Base-by-base conservation (phyloP, 176 grass and related monocot genomes). In the Alloteropsis semialata region DNA sequence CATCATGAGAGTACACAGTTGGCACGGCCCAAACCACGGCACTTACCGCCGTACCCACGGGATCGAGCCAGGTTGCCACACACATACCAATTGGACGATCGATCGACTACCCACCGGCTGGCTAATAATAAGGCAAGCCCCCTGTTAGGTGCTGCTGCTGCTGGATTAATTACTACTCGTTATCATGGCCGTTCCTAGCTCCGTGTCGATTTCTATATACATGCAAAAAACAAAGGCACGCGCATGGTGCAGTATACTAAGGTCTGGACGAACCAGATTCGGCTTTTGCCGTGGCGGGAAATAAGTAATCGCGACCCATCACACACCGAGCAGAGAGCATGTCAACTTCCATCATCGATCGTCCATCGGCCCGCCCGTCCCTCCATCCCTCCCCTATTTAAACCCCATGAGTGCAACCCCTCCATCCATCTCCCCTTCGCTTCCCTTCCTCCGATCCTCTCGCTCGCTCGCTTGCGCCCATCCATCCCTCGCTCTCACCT, bases 331-430 rank as follows among this genome's bases (percentile, higher is more conserved):
- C n/a, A 74, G 49, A 34, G 50, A 15, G 6, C 5, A 56, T 75
- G 65, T 57, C 78, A 42, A 41, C 63, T 81, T 58, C 34, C 3
- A 36, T 5, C 3, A 36, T 5, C 34, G 34, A 36, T 36, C 49
- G 30, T 55, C 64, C 51, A 8, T 2, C 51, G 3, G 18, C 21
- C 5, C 18, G 5, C 17, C 17, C 43, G n/a, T n/a, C 43, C 10
- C 10, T 16, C 45, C n/a, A n/a, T 3, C 49, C 5, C n/a, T 65
- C 10, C 43, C 72, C 77, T 86, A 86, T 86, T 86, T 81, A 81
- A 67, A 68, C 77, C 69, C 77, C 37, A 38, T 69, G 48, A 69
- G 78, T 46, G 37, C 62, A 65, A 64, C 69, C 46, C 29, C 60
- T 69, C 78, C 18, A 16, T 22, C 41, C 48, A 66, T 38, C 21